Evolutionary conservation across 83 land plant genomes (phyloP).

Genomic region (Isoetes engelmannii): DNA sequence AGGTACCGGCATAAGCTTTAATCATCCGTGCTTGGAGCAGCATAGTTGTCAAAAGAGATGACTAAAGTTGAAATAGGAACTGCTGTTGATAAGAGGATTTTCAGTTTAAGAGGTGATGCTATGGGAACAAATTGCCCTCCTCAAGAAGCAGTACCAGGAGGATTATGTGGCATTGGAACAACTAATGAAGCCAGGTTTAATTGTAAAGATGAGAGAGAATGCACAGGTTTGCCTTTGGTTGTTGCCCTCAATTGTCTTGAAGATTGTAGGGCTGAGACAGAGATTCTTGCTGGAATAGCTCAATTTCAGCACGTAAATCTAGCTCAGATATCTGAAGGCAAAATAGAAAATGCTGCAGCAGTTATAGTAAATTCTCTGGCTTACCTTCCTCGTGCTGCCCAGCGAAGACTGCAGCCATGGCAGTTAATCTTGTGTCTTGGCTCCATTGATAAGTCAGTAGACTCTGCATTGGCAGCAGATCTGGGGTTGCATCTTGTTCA

Average conservation of each 20-base stretch:
- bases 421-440: conserved; percentile 92
- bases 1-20: too few relatives aligned
- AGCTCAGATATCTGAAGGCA: conserved; percentile 54
- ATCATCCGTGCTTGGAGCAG: too few relatives aligned
- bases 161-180: too few relatives aligned
- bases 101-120: too few relatives aligned
- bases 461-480: conserved; percentile 80
- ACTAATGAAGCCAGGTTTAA: too few relatives aligned
- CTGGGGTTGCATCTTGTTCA: conserved; percentile 86
- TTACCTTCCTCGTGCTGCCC: conserved; percentile 96
- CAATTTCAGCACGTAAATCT: conserved; percentile 71
- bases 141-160: too few relatives aligned
- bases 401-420: conserved; percentile 84
- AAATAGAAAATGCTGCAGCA: conserved; percentile 86
- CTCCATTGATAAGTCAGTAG: conserved; percentile 77
- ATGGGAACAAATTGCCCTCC: too few relatives aligned
- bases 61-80: too few relatives aligned
- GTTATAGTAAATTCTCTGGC: conserved; percentile 93
- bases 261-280: conserved; percentile 57
- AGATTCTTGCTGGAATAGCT: conserved; percentile 60
- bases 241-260: conserved; percentile 95
- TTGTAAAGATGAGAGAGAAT: too few relatives aligned
- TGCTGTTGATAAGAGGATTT: too few relatives aligned
- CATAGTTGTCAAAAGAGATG: too few relatives aligned
- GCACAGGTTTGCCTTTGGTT: conserved; percentile 49